Conservation (phyloP, 2,329 filamentous ascomycete genomes). For the Biscogniauxia mediterranea region DNA sequence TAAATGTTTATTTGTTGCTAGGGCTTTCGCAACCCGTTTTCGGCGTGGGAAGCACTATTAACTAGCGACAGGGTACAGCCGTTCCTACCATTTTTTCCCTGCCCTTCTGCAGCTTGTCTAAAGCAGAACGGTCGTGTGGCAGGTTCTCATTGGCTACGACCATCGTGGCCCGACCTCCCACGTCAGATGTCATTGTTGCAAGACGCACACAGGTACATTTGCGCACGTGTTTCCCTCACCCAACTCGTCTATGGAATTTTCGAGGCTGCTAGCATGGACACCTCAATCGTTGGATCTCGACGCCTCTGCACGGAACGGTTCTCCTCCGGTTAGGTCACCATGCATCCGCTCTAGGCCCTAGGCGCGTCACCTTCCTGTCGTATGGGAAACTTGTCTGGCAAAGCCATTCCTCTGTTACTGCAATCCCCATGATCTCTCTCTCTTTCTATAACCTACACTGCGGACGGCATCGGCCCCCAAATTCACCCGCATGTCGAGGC, state of each 20-base stretch:
- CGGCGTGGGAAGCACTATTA: conserved; percentile 14
- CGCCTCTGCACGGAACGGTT: conserved; percentile 16
- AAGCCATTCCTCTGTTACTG: conserved; percentile 12
- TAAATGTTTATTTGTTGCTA: conserved; percentile 15
- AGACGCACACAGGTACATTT: conserved; percentile 25
- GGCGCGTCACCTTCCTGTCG: neutral
- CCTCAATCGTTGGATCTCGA: conserved; percentile 24
- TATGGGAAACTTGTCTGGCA: conserved; percentile 11
- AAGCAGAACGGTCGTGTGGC: conserved; percentile 31
- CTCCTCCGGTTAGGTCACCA: conserved; percentile 26
- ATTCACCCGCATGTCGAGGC: conserved; percentile 12
- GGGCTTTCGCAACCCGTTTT: conserved; percentile 18
- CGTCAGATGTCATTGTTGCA: conserved; percentile 25
- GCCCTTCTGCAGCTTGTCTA: conserved; percentile 29
- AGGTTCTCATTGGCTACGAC: conserved; percentile 30
- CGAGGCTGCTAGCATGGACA: conserved; percentile 15
- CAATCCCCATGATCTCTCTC: neutral
- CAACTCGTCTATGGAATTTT: conserved; percentile 10
- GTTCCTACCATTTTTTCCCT: conserved; percentile 25
- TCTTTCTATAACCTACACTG: too few relatives aligned
- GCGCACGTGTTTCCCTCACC: conserved; percentile 29
- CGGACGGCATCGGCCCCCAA: neutral
- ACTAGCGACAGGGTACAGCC: conserved; percentile 15
- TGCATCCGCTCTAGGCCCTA: conserved; percentile 17
- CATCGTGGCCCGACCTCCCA: conserved; percentile 30